Evolutionary conservation across 2,329 filamentous ascomycete species (phyloP), one percentile per base, ranked within the genome.

Genomic region (Colletotrichum karsti): DNA sequence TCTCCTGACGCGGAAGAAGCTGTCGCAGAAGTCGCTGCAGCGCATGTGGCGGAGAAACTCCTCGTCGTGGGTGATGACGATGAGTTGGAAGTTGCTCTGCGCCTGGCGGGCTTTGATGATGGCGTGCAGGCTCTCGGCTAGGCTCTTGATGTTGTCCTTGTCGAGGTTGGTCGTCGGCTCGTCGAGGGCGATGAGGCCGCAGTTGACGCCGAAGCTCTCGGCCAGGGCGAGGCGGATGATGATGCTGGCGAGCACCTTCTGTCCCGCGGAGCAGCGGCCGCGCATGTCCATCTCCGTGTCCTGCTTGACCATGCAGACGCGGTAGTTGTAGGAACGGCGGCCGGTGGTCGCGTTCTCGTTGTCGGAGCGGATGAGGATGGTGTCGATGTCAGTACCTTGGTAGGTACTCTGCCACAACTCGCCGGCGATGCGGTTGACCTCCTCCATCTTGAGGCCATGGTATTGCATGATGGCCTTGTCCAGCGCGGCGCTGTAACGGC

Each of bases 241-340:
- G 82, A 99, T 99, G 79, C 92, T 94, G 5, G 96, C 96, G 28
- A 99, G 89, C 28, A 99, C 95, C 81, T 97, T 98, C 79, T 99
- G 96, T 4, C 96, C 96, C 1, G 96, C 96, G 72, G 93, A 97
- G 85, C 96, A 99, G 62, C 96, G 93, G 1, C 96, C 97, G 70
- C 96, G 93, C 96, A 99, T 99, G 82, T 99, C 96, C 94, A 99
- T 97, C 80, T 99, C 96, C 1, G 93, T 93, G 75, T 97, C 94
- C 77, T 95, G 92, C 83, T 99, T 99, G 73, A 97, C 90, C 96
- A 99, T 99, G 80, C 93, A 95, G 6, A 99, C 92, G 51, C 96
- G 93, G 84, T 99, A 99, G 81, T 99, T 98, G 87, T 98, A 98
- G 70, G 87, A 93, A 74, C 93, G 91, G 75, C 93, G 94, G 58